Evolutionary conservation across 371 early-diverging fungal genomes (phyloP).

Genomic region (Mucor velutinosus): DNA sequence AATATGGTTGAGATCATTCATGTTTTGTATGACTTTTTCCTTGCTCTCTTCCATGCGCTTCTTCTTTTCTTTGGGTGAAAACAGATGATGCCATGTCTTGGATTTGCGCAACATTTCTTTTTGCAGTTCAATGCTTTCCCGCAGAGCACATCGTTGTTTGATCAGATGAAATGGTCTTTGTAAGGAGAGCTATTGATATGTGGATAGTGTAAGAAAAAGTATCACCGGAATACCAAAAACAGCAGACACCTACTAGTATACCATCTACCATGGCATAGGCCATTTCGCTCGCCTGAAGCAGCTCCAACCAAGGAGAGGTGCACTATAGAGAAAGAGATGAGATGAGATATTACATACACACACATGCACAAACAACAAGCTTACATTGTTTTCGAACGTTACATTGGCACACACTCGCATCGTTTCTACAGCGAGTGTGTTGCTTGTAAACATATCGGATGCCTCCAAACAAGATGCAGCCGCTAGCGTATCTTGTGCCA

Average conservation of each 20-base stretch:
- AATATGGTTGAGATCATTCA: conserved; percentile 33
- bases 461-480: background rate
- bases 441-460: background rate
- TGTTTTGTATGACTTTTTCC: conserved; percentile 38
- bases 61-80: conserved; percentile 34
- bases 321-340: background rate
- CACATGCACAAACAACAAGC: background rate
- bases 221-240: background rate
- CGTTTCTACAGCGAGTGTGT: conserved; percentile 13
- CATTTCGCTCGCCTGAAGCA: conserved; percentile 22
- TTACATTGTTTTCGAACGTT: conserved; percentile 13
- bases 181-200: conserved; percentile 32
- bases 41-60: conserved; percentile 31
- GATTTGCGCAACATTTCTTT: conserved; percentile 32
- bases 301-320: conserved; percentile 13
- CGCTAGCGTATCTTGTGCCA: background rate
- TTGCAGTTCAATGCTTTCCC: conserved; percentile 32
- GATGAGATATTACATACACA: background rate
- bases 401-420: conserved; percentile 22
- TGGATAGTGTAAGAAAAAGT: background rate
- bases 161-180: conserved; percentile 36
- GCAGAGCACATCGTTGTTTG: conserved; percentile 20
- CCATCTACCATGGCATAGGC: conserved; percentile 34
- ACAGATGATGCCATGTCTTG: conserved; percentile 37
- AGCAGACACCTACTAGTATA: conserved; percentile 32